Evolutionary conservation across 2,329 filamentous ascomycete species (phyloP).

Genomic region (Aspergillus ochraceoroseus): DNA sequence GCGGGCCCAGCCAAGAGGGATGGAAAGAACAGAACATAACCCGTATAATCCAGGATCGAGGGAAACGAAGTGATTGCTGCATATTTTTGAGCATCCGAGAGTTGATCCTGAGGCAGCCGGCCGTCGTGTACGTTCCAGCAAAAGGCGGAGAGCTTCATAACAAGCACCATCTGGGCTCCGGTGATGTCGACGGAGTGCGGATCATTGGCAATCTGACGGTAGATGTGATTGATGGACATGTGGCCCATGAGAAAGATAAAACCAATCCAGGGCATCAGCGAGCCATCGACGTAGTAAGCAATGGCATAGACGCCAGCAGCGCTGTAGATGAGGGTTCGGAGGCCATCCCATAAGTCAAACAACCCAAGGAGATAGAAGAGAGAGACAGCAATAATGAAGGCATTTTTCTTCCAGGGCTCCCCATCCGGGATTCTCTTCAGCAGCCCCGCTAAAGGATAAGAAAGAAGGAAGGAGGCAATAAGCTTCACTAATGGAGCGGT

Average conservation of each 20-base stretch:
- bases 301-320: constrained; percentile 77
- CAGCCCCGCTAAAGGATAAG: constrained; percentile 82
- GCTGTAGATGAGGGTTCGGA: constrained; percentile 73
- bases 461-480: constrained; percentile 81
- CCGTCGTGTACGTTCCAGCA: constrained; percentile 98
- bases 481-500: constrained; percentile 67
- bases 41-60: constrained; percentile 70
- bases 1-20: constrained; percentile 82
- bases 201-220: constrained; percentile 66
- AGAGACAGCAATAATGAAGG: constrained; percentile 74
- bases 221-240: constrained; percentile 84
- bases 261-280: constrained; percentile 95
- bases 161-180: constrained; percentile 91
- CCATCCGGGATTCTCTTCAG: constrained; percentile 87
- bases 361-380: constrained; percentile 90
- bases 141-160: constrained; percentile 96
- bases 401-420: constrained; percentile 77
- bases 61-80: constrained; percentile 73
- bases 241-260: constrained; percentile 95
- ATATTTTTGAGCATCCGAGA: constrained; percentile 84
- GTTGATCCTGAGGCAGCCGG: constrained; percentile 66
- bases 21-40: constrained; percentile 94
- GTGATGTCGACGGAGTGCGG: constrained; percentile 77
- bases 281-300: constrained; percentile 74
- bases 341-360: constrained; percentile 84